A percentile compares a stretch with the other conserved stretches of the same genome.
Conservation (phyloP, 2,329 filamentous ascomycete species). For the Colletotrichum chlorophyti region DNA sequence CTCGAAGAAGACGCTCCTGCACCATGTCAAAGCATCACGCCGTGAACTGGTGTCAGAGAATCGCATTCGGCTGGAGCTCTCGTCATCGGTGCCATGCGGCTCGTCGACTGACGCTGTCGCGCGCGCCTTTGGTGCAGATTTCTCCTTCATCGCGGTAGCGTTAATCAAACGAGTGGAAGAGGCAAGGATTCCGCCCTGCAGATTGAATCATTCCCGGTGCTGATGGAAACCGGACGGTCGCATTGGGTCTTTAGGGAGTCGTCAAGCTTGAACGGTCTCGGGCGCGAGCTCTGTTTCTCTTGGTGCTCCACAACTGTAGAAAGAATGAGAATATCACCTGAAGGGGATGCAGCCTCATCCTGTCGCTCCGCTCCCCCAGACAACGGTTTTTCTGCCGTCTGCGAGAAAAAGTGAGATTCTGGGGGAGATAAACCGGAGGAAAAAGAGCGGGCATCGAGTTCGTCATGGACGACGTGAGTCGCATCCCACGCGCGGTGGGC, state of each 20-base stretch:
- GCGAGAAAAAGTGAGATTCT: background rate
- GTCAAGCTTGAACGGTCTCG: background rate
- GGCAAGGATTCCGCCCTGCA: background rate
- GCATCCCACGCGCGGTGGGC: slow-evolving; percentile 12
- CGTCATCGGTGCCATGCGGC: background rate
- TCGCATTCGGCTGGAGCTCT: background rate
- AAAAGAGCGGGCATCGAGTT: slow-evolving; percentile 20
- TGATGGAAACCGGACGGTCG: slow-evolving; percentile 5
- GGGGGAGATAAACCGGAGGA: background rate
- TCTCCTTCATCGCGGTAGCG: slow-evolving; percentile 9
- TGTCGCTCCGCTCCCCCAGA: background rate
- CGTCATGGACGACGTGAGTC: slow-evolving; percentile 19
- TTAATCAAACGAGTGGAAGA: slow-evolving; percentile 10
- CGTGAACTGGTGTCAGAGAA: background rate
- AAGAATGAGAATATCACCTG: too few species aligned
- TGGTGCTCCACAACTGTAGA: background rate
- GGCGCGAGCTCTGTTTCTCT: background rate
- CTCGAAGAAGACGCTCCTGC: slow-evolving; percentile 48
- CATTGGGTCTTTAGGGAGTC: background rate
- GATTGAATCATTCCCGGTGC: background rate
- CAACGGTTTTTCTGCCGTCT: background rate
- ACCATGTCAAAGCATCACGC: slow-evolving; percentile 18
- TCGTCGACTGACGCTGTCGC: background rate
- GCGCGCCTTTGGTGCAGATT: background rate
- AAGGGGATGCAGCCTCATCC: slow-evolving; percentile 6